phyloP scores from a whole-genome alignment of 768 basidiomycete genomes.

The Tubosaeta sp. region DNA sequence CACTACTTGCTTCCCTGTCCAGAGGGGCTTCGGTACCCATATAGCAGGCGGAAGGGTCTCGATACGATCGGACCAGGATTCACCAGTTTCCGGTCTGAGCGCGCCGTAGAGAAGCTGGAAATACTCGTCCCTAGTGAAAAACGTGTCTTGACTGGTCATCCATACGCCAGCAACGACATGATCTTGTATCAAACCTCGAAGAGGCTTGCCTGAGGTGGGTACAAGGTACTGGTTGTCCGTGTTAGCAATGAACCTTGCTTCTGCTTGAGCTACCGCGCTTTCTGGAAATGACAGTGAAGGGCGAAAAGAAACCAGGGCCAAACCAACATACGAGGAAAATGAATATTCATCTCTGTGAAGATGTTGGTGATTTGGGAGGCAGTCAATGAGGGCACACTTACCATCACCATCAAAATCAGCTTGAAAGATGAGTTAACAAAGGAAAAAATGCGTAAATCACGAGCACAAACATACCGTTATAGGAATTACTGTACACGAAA shows the following conservation, averaged over 20 bases:
- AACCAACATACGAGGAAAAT: conserved; percentile 83
- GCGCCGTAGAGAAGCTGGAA: conserved; percentile 95
- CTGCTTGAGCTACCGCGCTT: conserved; percentile 91
- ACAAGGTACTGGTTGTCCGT: conserved; percentile 99
- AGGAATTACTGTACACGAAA: conserved; percentile 71
- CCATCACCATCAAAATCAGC: conserved; percentile 94
- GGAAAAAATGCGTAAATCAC: conserved; percentile 2
- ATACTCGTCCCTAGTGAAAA: conserved; percentile 95
- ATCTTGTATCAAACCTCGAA: conserved; percentile 97
- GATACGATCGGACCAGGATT: conserved; percentile 51
- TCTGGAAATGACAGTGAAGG: conserved; percentile 44
- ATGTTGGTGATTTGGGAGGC: conserved; percentile 2
- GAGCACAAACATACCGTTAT: conserved; percentile 65
- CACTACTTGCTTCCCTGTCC: conserved; percentile 98
- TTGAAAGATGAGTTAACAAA: conserved; percentile 24
- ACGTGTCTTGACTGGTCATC: conserved; percentile 95
- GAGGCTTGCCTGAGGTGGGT: conserved; percentile 95
- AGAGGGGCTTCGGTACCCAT: conserved; percentile 85
- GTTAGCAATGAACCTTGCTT: conserved; percentile 92
- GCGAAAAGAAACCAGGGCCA: neutral
- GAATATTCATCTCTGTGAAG: conserved; percentile 92
- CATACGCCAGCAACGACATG: conserved; percentile 99
- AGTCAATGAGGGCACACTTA: conserved; percentile 28
- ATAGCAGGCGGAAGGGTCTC: conserved; percentile 86
- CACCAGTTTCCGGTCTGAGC: conserved; percentile 81